Percentiles rank a stretch among this genome's conserved stretches.
These are phyloP conservation scores for Helichrysum umbraculigerum DNA, from an alignment of 129 eudicot genomes.

Conservation along the genomic window DNA sequence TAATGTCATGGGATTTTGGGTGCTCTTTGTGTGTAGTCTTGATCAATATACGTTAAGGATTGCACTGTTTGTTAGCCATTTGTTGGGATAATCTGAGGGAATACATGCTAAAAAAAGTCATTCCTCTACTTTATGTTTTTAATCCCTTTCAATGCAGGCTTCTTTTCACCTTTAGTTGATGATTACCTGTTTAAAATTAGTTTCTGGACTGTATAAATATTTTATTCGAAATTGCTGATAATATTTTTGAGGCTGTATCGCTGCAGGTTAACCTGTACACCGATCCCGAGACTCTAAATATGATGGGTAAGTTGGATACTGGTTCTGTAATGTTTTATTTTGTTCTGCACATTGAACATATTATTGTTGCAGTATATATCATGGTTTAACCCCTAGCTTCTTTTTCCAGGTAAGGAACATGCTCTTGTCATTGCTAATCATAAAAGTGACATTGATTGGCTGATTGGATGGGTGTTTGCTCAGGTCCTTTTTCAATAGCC, in stretches of 20 bases:
- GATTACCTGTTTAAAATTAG: not conserved
- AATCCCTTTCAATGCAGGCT: not conserved
- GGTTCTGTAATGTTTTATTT: slow-evolving; percentile 16
- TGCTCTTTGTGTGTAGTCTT: slow-evolving; percentile 6
- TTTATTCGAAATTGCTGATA: slow-evolving; percentile 1
- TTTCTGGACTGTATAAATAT: slow-evolving; percentile 10
- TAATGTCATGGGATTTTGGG: not conserved
- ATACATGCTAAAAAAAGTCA: not conserved
- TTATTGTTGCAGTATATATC: slow-evolving; percentile 6
- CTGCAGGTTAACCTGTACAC: slow-evolving; percentile 72
- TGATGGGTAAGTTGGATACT: slow-evolving; percentile 67
- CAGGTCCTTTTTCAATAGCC: slow-evolving; percentile 51
- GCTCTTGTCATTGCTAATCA: slow-evolving; percentile 88
- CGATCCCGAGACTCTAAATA: slow-evolving; percentile 63
- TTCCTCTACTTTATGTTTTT: not conserved
- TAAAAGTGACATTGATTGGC: slow-evolving; percentile 98
- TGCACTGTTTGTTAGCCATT: not conserved
- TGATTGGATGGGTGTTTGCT: slow-evolving; percentile 96
- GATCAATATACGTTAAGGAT: not conserved
- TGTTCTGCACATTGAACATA: not conserved
- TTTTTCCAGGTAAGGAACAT: slow-evolving; percentile 84
- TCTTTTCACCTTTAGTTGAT: slow-evolving; percentile 16
- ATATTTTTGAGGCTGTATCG: slow-evolving; percentile 20
- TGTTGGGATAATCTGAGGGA: too few relatives aligned
- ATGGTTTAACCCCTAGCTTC: slow-evolving; percentile 9